Conservation (phyloP, 345 rosid genomes). For the Gossypium australe region DNA sequence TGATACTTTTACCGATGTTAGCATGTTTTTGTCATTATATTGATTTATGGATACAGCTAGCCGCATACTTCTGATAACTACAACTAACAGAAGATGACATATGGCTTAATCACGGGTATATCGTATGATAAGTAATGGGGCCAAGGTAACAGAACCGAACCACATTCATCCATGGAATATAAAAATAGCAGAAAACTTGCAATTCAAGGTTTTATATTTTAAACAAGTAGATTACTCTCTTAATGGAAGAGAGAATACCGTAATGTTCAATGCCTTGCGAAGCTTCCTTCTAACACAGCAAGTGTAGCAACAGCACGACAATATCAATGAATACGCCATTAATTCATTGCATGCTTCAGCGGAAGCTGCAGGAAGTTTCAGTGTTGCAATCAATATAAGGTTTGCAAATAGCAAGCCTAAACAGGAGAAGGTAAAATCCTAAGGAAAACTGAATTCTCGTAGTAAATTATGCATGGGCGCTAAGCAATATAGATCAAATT, state of each 20-base stretch:
- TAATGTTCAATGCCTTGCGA: slow-evolving; percentile 68
- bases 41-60: not conserved
- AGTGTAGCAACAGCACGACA: slow-evolving; percentile 98
- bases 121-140: not conserved
- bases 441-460: not conserved
- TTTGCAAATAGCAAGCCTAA: not conserved
- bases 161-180: not conserved
- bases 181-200: slow-evolving; percentile 1
- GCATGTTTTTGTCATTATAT: not conserved
- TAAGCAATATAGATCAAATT: not conserved
- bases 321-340: slow-evolving; percentile 85
- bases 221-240: not conserved
- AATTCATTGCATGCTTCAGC: slow-evolving; percentile 91
- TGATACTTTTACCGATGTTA: not conserved
- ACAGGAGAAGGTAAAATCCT: not conserved
- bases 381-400: not conserved
- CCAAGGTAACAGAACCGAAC: not conserved
- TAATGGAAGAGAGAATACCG: slow-evolving; percentile 41
- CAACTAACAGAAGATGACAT: not conserved
- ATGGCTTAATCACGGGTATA: not conserved
- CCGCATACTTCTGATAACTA: not conserved
- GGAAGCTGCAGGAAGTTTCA: slow-evolving; percentile 51
- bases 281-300: slow-evolving; percentile 93
- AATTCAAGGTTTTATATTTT: not conserved
- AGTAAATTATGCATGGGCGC: not conserved